Base-by-base conservation (phyloP, 108 stramenopile species). In the Nannochloropsis oceanica region DNA sequence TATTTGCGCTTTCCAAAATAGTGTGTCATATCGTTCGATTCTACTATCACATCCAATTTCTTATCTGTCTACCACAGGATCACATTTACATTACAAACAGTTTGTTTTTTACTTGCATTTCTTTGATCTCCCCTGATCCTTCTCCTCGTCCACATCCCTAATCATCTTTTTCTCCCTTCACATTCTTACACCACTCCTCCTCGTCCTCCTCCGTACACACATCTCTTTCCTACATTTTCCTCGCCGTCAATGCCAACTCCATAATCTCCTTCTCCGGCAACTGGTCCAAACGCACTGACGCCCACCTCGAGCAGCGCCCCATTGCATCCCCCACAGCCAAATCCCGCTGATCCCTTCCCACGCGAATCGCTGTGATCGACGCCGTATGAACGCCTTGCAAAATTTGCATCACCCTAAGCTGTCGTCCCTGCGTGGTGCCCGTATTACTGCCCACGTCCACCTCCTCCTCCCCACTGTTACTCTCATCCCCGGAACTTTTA, bases 341-440 rank as follows among this genome's bases (percentile, higher is more conserved):
- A 81, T 85, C 87, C 43, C 87, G 25, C 81, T 84, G 84, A 24
- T 84, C 82, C 20, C 43, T 43, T 43, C 87, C 84, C 26, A 88
- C 87, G 12, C 87, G 59, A 5, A 88, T 26, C 42, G 80, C 80
- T 8, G 87, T 85, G 42, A 88, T 81, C 11, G 84, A 43, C 27
- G 79, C 44, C 50, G 81, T 84, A 59, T 88, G 87, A 20, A 84
- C 81, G n/a, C 87, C 87, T 22, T 84, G 84, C 81, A 88, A 43
- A 27, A 88, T 84, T 7, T 84, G 81, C 83, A 79, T 25, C 46
- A 86, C 73, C 82, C 44, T 79, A 0, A 86, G 82, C 73, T 43
- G 79, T 10, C 85, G 85, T 27, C 27, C 85, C n/a, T 73, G 59
- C n/a, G 59, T 73, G 22, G 59, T 73, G 59, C 59, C 59, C 9